phyloP scores from a whole-genome alignment of 78 protist species.

The Creolimax fragrantissima region DNA sequence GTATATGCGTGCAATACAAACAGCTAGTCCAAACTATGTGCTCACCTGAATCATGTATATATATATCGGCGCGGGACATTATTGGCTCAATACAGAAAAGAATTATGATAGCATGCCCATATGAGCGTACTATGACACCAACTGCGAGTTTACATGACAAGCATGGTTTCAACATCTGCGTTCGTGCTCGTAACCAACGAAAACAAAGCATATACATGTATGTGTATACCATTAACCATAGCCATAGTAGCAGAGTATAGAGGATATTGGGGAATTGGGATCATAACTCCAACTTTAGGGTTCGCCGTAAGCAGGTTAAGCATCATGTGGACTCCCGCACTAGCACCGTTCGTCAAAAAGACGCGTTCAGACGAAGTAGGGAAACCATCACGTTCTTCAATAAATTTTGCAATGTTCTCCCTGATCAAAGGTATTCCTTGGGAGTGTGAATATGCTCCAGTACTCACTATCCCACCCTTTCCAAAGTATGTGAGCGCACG shows the following conservation, averaged over 20 bases:
- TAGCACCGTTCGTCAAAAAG: conserved; percentile 96
- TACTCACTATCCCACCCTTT: not conserved
- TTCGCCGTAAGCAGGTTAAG: conserved; percentile 46
- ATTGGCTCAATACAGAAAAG: too few species aligned
- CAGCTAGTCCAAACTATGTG: too few species aligned
- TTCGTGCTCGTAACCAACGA: too few species aligned
- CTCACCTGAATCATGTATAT: too few species aligned
- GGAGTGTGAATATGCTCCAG: conserved; percentile 89
- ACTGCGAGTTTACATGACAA: too few species aligned
- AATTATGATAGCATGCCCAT: too few species aligned
- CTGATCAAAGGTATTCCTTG: conserved; percentile 74
- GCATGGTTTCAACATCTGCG: too few species aligned
- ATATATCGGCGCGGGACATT: too few species aligned
- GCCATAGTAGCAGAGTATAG: conserved; percentile 94
- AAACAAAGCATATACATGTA: too few species aligned
- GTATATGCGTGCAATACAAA: too few species aligned
- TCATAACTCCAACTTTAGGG: conserved; percentile 44
- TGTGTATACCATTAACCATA: conserved; percentile 64
- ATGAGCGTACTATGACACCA: too few species aligned
- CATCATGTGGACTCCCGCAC: conserved; percentile 58
- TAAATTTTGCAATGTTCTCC: conserved; percentile 75
- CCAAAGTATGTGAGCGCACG: not conserved
- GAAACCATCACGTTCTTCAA: conserved; percentile 63
- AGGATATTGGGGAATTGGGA: conserved; percentile 99
- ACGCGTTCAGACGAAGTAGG: conserved; percentile 62